Base-by-base conservation (phyloP, 257 asterid genomes). In the Fraxinus quadrangulata region DNA sequence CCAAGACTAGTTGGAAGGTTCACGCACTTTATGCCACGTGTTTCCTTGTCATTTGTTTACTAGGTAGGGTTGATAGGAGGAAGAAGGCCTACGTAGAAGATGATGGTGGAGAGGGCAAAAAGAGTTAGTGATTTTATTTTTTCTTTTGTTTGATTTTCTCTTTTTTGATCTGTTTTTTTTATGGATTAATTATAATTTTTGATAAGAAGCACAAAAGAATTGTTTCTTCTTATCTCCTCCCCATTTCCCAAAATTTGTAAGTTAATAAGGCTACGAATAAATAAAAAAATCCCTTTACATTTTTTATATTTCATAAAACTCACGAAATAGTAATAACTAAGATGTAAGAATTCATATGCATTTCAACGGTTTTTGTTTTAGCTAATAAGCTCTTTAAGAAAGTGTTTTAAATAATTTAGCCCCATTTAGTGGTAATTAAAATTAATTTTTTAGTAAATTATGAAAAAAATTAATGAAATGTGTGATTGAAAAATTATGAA, bases 11-110 rank as follows among this genome's bases (percentile, higher is more conserved):
- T 42, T 95, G 98, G 98, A 89, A 85, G 65, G 89, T 86, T 7
- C 97, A 95, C 26, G 96, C 85, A 2, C 49, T 95, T 2, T 95
- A 91, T 65, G 97, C 97, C 87, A 82, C 97, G 92, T 93, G 90
- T 86, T 95, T 93, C 78, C 88, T 95, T 40, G 75, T 78, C 54
- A 87, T 93, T 86, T 89, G 97, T 86, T 78, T 91, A 71, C 75
- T 95, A 12, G 91, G 82, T 54, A 85, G 83, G 74, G 84, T 80
- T n/a, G 98, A 90, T 66, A 76, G 93, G 70, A 84, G 83, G 80
- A 95, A 95, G 92, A 95, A 95, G 85, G 89, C 94, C 54, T 95
- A 93, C 78, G 68, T 91, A 28, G 92, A 66, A 69, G 93, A 84
- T 36, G 98, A 90, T 2, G 94, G 88, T 30, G 96, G 86, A 9